Conservation (phyloP, 2,329 filamentous ascomycete genomes). For the Trichoderma sp. region DNA sequence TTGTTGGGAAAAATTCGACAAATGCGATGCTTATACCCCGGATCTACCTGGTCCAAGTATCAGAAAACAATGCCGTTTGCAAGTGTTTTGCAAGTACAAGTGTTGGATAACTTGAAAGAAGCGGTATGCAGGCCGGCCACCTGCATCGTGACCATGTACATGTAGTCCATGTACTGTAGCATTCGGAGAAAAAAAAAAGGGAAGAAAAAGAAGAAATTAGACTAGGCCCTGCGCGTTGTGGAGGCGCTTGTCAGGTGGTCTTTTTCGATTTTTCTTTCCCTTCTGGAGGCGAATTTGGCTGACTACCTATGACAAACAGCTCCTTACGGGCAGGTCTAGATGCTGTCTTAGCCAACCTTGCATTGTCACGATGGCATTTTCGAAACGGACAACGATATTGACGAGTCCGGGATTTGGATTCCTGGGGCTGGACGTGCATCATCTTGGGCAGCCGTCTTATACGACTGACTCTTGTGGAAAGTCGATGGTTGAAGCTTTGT, state of each 20-base stretch:
- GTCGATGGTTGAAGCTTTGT: background rate
- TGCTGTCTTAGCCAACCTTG: slow-evolving; percentile 11
- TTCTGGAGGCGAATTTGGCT: slow-evolving; percentile 24
- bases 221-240: slow-evolving; percentile 23
- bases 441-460: background rate
- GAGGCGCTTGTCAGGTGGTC: slow-evolving; percentile 28
- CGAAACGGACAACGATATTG: slow-evolving; percentile 5
- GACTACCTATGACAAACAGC: slow-evolving; percentile 24
- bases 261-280: background rate
- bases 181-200: slow-evolving; percentile 15
- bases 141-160: background rate
- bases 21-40: background rate
- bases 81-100: slow-evolving; percentile 10
- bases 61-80: background rate
- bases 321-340: slow-evolving; percentile 1
- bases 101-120: slow-evolving; percentile 1
- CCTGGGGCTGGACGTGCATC: background rate
- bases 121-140: slow-evolving; percentile 23
- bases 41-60: slow-evolving; percentile 7
- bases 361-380: slow-evolving; percentile 26
- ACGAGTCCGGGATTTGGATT: background rate
- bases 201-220: slow-evolving; percentile 6
- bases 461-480: background rate
- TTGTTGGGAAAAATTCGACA: slow-evolving; percentile 15
- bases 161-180: background rate